These are phyloP conservation scores for Calonectria pseudoreteaudii DNA, from an alignment of 2,329 filamentous ascomycete species.

Conservation along the genomic window DNA sequence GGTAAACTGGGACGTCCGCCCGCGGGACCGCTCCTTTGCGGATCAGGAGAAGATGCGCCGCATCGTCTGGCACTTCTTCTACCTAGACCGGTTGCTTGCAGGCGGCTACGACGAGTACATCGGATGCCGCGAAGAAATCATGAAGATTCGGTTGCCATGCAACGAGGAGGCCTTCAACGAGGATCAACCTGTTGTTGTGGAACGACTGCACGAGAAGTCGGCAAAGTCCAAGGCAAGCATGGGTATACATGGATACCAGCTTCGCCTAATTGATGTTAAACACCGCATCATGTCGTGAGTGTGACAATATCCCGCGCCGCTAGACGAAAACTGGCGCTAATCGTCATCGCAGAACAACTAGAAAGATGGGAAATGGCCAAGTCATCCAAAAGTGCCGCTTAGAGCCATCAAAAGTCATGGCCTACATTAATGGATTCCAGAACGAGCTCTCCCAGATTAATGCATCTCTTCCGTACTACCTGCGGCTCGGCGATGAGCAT, in stretches of 20 bases:
- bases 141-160: conserved; percentile 53
- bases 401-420: conserved; percentile 53
- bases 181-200: conserved; percentile 45
- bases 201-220: conserved; percentile 47
- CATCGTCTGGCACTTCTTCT: conserved; percentile 54
- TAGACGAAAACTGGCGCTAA: neutral
- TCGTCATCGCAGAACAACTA: conserved; percentile 38
- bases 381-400: conserved; percentile 34
- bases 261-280: conserved; percentile 51
- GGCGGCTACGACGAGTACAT: conserved; percentile 56
- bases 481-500: conserved; percentile 50
- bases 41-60: conserved; percentile 52
- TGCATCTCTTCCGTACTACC: conserved; percentile 48
- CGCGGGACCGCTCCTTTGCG: conserved; percentile 45
- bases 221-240: conserved; percentile 37
- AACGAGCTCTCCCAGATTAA: conserved; percentile 51
- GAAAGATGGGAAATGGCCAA: conserved; percentile 39
- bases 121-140: conserved; percentile 50
- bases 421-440: conserved; percentile 51
- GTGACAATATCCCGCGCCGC: neutral
- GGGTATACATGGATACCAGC: conserved; percentile 49
- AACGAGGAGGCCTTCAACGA: conserved; percentile 49
- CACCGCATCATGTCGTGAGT: conserved; percentile 53
- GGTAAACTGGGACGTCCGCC: conserved; percentile 52
- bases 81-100: conserved; percentile 52